These are phyloP conservation scores for Zalerion maritima DNA, from an alignment of 495 filamentous ascomycete species.

Conservation along the genomic window DNA sequence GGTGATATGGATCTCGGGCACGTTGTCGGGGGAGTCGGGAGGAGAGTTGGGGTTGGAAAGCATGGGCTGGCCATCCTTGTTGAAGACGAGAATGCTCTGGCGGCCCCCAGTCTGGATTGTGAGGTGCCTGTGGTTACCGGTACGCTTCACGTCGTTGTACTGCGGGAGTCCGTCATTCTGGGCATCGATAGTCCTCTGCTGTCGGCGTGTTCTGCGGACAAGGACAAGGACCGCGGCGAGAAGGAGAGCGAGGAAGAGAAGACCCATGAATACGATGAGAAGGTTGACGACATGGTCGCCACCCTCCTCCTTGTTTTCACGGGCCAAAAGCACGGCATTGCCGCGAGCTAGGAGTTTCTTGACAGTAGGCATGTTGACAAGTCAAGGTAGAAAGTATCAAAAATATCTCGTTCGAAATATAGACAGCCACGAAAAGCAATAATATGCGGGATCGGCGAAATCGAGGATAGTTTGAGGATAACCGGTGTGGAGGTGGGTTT, in stretches of 20 bases:
- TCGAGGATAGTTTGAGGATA: too few species aligned
- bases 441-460: too few species aligned
- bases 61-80: conserved; percentile 55
- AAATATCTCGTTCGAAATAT: too few species aligned
- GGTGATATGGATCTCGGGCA: conserved; percentile 95
- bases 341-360: conserved; percentile 36
- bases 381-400: too few species aligned
- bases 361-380: conserved; percentile 32
- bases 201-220: conserved; percentile 42
- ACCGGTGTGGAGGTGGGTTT: too few species aligned
- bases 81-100: conserved; percentile 58
- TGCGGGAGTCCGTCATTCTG: conserved; percentile 34
- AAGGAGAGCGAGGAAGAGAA: conserved; percentile 53
- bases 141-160: conserved; percentile 33
- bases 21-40: conserved; percentile 57
- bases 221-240: conserved; percentile 53
- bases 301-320: conserved; percentile 26
- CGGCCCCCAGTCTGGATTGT: conserved; percentile 48
- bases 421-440: too few species aligned
- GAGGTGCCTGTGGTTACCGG: conserved; percentile 26
- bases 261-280: conserved; percentile 62
- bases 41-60: conserved; percentile 60
- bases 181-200: conserved; percentile 32
- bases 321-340: conserved; percentile 23
- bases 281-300: conserved; percentile 47